Evolutionary conservation across 1,284 basidiomycete species (phyloP).

Genomic region (Gomphus bonarii): DNA sequence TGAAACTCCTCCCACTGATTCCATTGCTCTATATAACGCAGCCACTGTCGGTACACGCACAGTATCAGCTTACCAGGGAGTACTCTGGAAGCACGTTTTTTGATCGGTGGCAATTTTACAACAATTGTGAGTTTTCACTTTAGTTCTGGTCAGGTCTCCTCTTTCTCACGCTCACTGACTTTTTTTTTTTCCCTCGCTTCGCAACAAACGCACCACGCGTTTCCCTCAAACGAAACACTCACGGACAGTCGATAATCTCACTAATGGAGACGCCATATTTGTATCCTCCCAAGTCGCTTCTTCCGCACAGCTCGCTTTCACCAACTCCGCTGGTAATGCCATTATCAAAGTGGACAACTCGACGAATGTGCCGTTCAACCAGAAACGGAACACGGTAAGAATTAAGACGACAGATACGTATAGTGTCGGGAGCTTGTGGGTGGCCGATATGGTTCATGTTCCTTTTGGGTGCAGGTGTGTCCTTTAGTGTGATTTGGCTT

Average conservation of each 20-base stretch:
- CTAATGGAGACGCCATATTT: slow-evolving; percentile 59
- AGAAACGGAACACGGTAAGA: slow-evolving; percentile 64
- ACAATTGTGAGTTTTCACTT: slow-evolving; percentile 12
- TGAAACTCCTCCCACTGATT: no score
- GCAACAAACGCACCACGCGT: neutral
- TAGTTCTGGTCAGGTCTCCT: slow-evolving; percentile 25
- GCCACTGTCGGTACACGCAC: neutral
- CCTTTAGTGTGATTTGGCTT: neutral
- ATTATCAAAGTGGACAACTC: slow-evolving; percentile 69
- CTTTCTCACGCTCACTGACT: slow-evolving; percentile 13
- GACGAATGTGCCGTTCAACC: slow-evolving; percentile 38
- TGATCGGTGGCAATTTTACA: slow-evolving; percentile 44
- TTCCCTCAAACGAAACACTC: neutral
- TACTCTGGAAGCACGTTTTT: slow-evolving; percentile 45
- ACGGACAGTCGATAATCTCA: slow-evolving; percentile 49
- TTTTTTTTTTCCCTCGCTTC: neutral
- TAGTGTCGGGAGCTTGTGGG: slow-evolving; percentile 54
- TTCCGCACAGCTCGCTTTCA: slow-evolving; percentile 46
- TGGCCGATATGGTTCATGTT: slow-evolving; percentile 56
- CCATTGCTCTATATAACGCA: neutral
- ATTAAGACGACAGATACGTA: slow-evolving; percentile 49
- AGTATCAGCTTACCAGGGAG: slow-evolving; percentile 36
- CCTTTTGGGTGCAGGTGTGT: slow-evolving; percentile 43
- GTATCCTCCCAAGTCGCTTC: slow-evolving; percentile 39
- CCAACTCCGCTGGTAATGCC: slow-evolving; percentile 50